Conservation (phyloP, 2,329 filamentous ascomycete species). For the Zopfia rhizophila region DNA sequence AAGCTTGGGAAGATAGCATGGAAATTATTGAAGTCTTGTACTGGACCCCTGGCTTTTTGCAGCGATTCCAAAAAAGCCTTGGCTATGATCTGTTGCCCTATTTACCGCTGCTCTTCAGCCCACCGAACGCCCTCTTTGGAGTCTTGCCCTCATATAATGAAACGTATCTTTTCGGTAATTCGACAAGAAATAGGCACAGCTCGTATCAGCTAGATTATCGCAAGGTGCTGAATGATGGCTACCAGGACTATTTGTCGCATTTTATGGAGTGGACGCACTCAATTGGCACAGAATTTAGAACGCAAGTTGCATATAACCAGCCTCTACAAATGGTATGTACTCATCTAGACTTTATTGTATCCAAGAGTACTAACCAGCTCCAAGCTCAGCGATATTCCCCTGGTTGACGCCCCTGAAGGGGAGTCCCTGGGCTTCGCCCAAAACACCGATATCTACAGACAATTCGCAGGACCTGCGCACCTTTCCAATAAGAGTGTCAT, state of each 20-base stretch:
- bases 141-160: constrained; percentile 18
- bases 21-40: constrained; percentile 38
- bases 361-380: neutral
- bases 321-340: constrained; percentile 44
- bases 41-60: constrained; percentile 36
- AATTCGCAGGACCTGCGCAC: constrained; percentile 46
- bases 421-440: constrained; percentile 48
- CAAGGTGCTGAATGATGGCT: constrained; percentile 39
- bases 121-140: constrained; percentile 22
- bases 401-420: constrained; percentile 45
- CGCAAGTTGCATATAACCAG: constrained; percentile 48
- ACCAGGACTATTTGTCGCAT: constrained; percentile 39
- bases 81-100: constrained; percentile 44
- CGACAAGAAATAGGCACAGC: constrained; percentile 23
- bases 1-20: constrained; percentile 48
- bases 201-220: constrained; percentile 39
- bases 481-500: constrained; percentile 42
- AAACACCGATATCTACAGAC: constrained; percentile 45
- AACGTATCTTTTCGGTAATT: constrained; percentile 13
- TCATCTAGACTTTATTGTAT: neutral
- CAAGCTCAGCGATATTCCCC: constrained; percentile 35
- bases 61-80: constrained; percentile 30
- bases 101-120: constrained; percentile 39
- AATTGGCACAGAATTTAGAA: constrained; percentile 36
- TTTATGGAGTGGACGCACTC: constrained; percentile 38